Percentiles rank a stretch among this genome's conserved stretches.
These are phyloP conservation scores for Hyphopichia khmerensis DNA, from an alignment of 1,139 yeast species.

Conservation along the genomic window DNA sequence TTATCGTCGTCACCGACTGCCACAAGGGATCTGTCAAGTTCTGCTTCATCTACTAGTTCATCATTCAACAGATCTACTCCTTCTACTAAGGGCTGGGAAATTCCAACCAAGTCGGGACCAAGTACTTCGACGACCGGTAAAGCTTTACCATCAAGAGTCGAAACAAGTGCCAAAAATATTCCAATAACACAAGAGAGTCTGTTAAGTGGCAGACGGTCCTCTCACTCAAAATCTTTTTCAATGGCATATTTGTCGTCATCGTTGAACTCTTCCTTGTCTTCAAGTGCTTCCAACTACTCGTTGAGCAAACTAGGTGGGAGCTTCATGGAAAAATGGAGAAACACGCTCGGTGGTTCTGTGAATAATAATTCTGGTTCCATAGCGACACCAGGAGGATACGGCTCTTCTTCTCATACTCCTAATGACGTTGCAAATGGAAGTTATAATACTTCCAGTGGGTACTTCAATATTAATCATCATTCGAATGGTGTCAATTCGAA, in stretches of 20 bases:
- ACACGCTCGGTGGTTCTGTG: constrained; percentile 17
- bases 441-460: constrained; percentile 3
- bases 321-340: constrained; percentile 48
- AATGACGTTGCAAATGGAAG: constrained; percentile 4
- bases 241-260: constrained; percentile 46
- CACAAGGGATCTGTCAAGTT: not conserved
- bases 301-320: constrained; percentile 44
- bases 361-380: not conserved
- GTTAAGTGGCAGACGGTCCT: constrained; percentile 11
- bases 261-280: constrained; percentile 34
- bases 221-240: constrained; percentile 38
- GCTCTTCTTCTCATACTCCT: not conserved
- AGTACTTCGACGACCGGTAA: constrained; percentile 17
- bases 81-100: constrained; percentile 43
- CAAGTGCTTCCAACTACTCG: constrained; percentile 40
- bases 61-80: constrained; percentile 24
- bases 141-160: constrained; percentile 7
- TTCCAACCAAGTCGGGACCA: constrained; percentile 36
- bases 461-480: constrained; percentile 2
- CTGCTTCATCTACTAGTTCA: not conserved
- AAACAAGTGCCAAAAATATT: constrained; percentile 18
- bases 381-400: not conserved
- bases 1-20: constrained; percentile 1
- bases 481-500: not conserved
- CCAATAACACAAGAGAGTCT: constrained; percentile 22